These are phyloP conservation scores for peach (Prunus persica) DNA, from an alignment of 306 rosid genomes.

Conservation along the genomic window DNA sequence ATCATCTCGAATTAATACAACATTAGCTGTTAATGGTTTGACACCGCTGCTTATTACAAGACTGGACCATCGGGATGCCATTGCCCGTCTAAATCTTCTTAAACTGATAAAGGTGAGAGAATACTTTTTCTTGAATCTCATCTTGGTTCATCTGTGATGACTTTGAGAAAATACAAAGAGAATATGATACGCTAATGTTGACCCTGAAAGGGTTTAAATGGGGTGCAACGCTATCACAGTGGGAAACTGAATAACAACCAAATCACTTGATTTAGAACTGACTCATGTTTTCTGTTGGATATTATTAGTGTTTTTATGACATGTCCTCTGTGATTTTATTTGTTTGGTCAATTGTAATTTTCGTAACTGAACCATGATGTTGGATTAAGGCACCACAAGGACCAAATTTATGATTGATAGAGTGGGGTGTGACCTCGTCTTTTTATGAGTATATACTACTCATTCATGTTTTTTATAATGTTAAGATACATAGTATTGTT, in stretches of 20 bases:
- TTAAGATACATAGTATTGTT: too few species aligned
- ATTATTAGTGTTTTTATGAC: too few species aligned
- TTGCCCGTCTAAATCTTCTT: conserved; percentile 97
- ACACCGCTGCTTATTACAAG: conserved; percentile 92
- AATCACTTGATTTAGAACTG: background rate
- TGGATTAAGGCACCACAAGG: background rate
- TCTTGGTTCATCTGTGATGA: background rate
- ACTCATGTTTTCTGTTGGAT: too few species aligned
- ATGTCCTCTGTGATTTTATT: too few species aligned
- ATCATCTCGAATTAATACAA: conserved; percentile 93
- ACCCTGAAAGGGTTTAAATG: background rate
- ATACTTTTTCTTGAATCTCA: background rate
- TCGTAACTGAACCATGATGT: too few species aligned
- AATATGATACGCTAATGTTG: background rate
- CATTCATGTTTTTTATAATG: background rate
- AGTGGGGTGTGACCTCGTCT: too few species aligned
- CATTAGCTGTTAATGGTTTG: conserved; percentile 91
- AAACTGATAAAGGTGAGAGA: conserved; percentile 80
- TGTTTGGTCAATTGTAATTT: too few species aligned
- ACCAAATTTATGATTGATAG: background rate
- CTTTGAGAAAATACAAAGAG: background rate
- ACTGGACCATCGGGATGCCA: conserved; percentile 98
- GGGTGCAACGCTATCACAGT: background rate
- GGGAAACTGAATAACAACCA: background rate
- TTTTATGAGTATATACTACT: too few species aligned